Evolutionary conservation across 2,329 filamentous ascomycete species (phyloP).

Genomic region (Colletotrichum echinochloae): DNA sequence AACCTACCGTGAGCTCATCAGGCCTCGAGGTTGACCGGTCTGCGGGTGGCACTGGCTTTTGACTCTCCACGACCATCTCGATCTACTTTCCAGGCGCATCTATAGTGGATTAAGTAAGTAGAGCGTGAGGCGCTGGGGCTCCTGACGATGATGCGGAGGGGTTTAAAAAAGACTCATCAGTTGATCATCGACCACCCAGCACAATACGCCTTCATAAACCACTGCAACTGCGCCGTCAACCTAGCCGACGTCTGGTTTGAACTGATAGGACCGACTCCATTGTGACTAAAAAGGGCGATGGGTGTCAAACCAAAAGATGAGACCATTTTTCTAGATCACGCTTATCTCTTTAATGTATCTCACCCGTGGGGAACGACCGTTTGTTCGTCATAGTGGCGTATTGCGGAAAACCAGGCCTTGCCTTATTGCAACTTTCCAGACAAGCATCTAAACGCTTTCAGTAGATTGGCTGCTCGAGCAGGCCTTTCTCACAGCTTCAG

Average conservation of each 20-base stretch:
- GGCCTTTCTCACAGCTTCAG: background rate
- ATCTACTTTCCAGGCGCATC: conserved; percentile 48
- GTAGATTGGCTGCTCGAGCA: background rate
- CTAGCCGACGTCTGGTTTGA: no score
- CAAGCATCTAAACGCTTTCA: background rate
- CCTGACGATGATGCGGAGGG: background rate
- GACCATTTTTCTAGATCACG: background rate
- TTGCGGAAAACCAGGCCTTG: no score
- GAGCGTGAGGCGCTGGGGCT: conserved; percentile 33
- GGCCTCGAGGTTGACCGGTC: conserved; percentile 52
- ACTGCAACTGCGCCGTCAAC: no score
- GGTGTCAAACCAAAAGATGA: background rate
- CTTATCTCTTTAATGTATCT: background rate
- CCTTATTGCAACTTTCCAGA: background rate
- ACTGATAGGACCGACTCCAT: no score
- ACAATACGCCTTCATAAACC: background rate
- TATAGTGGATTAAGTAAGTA: conserved; percentile 53
- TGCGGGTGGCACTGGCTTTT: conserved; percentile 52
- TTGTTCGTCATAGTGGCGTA: background rate
- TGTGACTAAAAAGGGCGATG: no score
- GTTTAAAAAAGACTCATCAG: background rate
- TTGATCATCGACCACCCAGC: background rate
- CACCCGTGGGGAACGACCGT: background rate
- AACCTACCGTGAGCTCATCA: conserved; percentile 50
- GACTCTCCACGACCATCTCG: conserved; percentile 50